These are phyloP conservation scores for Orbilia brochopaga DNA, from an alignment of 2,329 filamentous ascomycete species.

Conservation along the genomic window DNA sequence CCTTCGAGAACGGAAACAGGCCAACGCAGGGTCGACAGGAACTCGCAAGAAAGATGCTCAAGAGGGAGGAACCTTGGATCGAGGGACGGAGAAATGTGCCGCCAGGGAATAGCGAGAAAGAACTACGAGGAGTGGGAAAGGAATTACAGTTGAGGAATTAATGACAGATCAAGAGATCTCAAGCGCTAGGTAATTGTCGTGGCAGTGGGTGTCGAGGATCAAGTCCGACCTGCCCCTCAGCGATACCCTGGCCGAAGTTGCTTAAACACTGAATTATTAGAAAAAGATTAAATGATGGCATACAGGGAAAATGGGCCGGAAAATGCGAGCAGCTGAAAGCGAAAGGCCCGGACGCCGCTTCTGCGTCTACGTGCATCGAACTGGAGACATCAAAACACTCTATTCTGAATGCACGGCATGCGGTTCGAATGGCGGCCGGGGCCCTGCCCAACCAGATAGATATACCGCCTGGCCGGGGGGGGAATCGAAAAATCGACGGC, in stretches of 20 bases:
- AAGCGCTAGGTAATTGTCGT: constrained; percentile 37
- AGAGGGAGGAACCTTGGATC: constrained; percentile 31
- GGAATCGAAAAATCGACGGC: constrained; percentile 44
- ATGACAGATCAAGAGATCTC: constrained; percentile 43
- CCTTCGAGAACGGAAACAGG: constrained; percentile 27
- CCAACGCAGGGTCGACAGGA: constrained; percentile 20
- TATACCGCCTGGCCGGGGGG: constrained; percentile 45
- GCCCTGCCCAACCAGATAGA: constrained; percentile 40
- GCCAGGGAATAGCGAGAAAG: constrained; percentile 21
- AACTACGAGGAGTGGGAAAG: constrained; percentile 23
- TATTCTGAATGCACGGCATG: constrained; percentile 11
- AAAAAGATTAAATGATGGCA: constrained; percentile 14
- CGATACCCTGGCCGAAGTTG: constrained; percentile 22
- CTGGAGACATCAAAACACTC: constrained; percentile 20
- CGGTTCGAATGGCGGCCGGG: constrained; percentile 15
- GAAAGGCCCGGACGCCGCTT: constrained; percentile 20
- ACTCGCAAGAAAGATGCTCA: constrained; percentile 5
- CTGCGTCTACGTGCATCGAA: constrained; percentile 46
- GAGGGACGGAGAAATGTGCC: constrained; percentile 29
- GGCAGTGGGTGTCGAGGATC: constrained; percentile 47
- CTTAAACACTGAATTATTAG: constrained; percentile 34
- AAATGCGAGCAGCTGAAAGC: constrained; percentile 12
- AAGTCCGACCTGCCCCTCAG: constrained; percentile 32
- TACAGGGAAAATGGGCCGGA: not conserved
- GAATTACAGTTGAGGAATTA: constrained; percentile 38